phyloP scores from a whole-genome alignment of 306 rosid species.

The Carpinus viminea region DNA sequence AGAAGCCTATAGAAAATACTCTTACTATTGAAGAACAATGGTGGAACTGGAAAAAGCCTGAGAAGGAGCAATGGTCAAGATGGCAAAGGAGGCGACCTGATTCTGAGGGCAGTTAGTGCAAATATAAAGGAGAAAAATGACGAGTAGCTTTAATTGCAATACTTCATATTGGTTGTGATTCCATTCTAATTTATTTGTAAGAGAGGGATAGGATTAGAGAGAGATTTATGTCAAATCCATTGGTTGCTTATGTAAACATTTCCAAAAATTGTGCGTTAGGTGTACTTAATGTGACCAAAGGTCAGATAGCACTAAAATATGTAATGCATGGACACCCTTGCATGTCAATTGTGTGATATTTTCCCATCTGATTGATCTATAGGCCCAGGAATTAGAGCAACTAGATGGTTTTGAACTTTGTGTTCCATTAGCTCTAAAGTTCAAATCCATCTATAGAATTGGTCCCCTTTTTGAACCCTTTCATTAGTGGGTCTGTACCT shows the following conservation, averaged over 20 bases:
- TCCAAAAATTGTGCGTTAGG: not conserved
- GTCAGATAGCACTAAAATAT: not conserved
- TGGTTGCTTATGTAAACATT: not conserved
- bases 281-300: conserved; percentile 3
- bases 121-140: not conserved
- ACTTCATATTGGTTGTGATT: not conserved
- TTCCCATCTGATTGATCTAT: not conserved
- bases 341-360: not conserved
- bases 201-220: not conserved
- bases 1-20: conserved; percentile 64
- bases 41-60: conserved; percentile 98
- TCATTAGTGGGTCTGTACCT: conserved; percentile 9
- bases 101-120: conserved; percentile 81
- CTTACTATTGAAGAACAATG: conserved; percentile 77
- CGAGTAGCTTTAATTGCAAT: not conserved
- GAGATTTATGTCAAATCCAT: not conserved
- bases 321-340: not conserved
- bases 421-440: not conserved
- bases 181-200: not conserved
- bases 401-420: conserved; percentile 11
- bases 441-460: not conserved
- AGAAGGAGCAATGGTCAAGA: conserved; percentile 91
- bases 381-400: conserved; percentile 13
- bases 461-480: conserved; percentile 7
- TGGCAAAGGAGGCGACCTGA: conserved; percentile 98